These are phyloP conservation scores for Erodium texanum DNA, from an alignment of 441 rosid species.

Conservation along the genomic window DNA sequence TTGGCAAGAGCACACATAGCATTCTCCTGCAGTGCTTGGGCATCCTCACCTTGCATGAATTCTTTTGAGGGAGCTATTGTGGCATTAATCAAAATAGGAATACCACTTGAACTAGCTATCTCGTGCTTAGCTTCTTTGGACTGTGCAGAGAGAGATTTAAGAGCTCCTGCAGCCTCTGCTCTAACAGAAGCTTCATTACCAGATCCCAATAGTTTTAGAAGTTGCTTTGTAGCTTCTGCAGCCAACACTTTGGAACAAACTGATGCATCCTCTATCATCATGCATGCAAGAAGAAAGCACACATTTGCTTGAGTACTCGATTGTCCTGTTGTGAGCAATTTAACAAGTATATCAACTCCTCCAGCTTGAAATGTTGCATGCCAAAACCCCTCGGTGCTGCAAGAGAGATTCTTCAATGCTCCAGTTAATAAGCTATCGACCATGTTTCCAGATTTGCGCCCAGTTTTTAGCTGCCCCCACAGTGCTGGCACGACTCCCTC, in stretches of 20 bases:
- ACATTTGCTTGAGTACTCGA: slow-evolving; percentile 80
- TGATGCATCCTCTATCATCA: slow-evolving; percentile 95
- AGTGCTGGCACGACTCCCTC: slow-evolving; percentile 99
- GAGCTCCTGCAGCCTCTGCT: slow-evolving; percentile 99
- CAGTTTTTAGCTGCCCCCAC: slow-evolving; percentile 78
- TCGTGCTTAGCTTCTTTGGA: slow-evolving; percentile 91
- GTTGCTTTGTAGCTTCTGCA: slow-evolving; percentile 81
- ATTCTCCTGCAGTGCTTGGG: slow-evolving; percentile 96
- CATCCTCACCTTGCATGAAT: slow-evolving; percentile 98
- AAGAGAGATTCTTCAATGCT: slow-evolving; percentile 82
- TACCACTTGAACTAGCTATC: slow-evolving; percentile 83
- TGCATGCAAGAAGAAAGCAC: slow-evolving; percentile 91
- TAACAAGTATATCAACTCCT: slow-evolving; percentile 94
- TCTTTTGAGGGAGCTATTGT: slow-evolving; percentile 99
- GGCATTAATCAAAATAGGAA: slow-evolving; percentile 88
- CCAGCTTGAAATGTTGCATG: slow-evolving; percentile 82
- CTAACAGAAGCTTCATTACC: slow-evolving; percentile 96
- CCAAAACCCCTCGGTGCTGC: slow-evolving; percentile 97
- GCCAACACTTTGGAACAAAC: slow-evolving; percentile 78
- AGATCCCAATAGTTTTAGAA: slow-evolving; percentile 82
- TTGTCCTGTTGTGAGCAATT: slow-evolving; percentile 79
- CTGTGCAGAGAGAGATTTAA: slow-evolving; percentile 89
- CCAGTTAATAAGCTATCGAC: slow-evolving; percentile 92
- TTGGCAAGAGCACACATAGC: slow-evolving; percentile 99
- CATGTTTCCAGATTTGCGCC: slow-evolving; percentile 66